phyloP scores from a whole-genome alignment of 2,329 filamentous ascomycete species.

The Trichoderma endophyticum region DNA sequence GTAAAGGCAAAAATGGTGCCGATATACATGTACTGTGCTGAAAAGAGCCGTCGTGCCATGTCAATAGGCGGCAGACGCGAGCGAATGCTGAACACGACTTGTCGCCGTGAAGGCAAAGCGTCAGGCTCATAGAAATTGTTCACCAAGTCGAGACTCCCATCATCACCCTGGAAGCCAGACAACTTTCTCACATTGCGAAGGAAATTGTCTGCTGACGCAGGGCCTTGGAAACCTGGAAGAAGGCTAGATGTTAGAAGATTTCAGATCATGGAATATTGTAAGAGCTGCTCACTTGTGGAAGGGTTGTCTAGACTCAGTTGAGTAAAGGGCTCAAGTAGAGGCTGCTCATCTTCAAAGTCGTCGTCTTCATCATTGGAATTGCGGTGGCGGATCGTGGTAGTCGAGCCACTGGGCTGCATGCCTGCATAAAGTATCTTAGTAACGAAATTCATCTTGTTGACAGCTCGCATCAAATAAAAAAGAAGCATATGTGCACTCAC shows the following conservation, averaged over 20 bases:
- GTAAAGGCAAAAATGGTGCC: conserved; percentile 56
- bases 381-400: neutral
- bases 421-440: neutral
- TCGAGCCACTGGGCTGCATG: neutral
- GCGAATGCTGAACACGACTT: conserved; percentile 21
- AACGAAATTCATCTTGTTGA: neutral
- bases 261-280: neutral
- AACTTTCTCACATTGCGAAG: conserved; percentile 36
- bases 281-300: conserved; percentile 27
- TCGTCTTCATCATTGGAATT: conserved; percentile 26
- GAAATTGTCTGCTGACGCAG: conserved; percentile 39
- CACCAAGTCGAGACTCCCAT: conserved; percentile 31
- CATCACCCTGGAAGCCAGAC: conserved; percentile 34
- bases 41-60: conserved; percentile 48
- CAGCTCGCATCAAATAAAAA: neutral
- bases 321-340: conserved; percentile 35
- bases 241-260: neutral
- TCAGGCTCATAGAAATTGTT: conserved; percentile 35
- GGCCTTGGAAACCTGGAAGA: conserved; percentile 33
- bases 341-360: conserved; percentile 33
- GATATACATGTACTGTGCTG: conserved; percentile 53
- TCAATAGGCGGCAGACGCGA: conserved; percentile 47
- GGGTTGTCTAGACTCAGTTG: conserved; percentile 34
- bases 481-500: conserved; percentile 15
- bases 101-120: conserved; percentile 33